These are phyloP conservation scores for Parathielavia appendiculata DNA, from an alignment of 495 filamentous ascomycete genomes.

Conservation along the genomic window DNA sequence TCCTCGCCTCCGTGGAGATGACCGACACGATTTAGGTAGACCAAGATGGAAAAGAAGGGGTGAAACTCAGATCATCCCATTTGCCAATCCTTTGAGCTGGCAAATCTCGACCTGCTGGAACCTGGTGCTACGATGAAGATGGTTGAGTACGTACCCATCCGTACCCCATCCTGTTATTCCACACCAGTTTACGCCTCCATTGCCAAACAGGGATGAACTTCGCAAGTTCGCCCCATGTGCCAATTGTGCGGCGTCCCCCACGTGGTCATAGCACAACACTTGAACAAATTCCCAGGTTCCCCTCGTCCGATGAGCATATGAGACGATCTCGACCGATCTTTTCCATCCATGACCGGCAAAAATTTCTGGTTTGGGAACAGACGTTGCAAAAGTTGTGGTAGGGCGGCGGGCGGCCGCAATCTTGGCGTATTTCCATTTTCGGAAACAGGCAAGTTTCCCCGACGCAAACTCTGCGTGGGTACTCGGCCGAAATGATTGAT, in stretches of 20 bases:
- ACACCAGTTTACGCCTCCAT: too few species aligned
- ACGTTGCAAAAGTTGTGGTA: neutral
- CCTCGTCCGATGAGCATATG: neutral
- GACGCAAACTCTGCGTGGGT: neutral
- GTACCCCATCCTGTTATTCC: too few species aligned
- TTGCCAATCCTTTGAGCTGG: neutral
- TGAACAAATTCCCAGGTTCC: neutral
- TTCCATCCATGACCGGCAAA: neutral
- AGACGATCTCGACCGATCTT: neutral
- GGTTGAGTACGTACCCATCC: too few species aligned
- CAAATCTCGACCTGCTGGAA: too few species aligned
- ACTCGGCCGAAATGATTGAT: too few species aligned
- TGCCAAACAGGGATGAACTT: neutral
- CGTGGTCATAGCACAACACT: too few species aligned
- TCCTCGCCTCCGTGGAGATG: too few species aligned
- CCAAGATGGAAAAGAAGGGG: neutral
- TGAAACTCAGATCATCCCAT: neutral
- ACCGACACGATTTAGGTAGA: too few species aligned
- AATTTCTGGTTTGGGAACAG: neutral
- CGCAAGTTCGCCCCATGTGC: neutral
- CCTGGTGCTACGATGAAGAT: too few species aligned
- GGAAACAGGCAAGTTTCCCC: constrained; percentile 10
- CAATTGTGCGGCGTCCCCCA: neutral
- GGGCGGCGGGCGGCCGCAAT: too few species aligned
- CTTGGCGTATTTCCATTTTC: neutral